Evolutionary conservation across 2,329 filamentous ascomycete genomes (phyloP).

Genomic region (Setomelanomma holmii): DNA sequence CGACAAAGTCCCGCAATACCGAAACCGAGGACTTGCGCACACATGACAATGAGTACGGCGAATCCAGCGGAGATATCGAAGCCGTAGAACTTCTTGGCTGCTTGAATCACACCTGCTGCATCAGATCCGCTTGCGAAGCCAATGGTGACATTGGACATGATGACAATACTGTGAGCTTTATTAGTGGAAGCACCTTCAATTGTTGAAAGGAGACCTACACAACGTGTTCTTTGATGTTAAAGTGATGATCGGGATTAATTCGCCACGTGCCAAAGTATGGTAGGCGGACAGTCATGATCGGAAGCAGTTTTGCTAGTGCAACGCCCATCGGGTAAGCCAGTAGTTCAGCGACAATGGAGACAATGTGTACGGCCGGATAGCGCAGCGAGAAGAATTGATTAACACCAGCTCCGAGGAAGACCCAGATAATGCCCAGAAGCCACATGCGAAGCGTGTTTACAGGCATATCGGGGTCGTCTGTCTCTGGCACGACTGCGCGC

Average conservation of each 20-base stretch:
- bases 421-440: conserved; percentile 36
- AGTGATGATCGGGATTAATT: conserved; percentile 63
- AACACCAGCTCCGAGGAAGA: conserved; percentile 31
- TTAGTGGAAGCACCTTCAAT: no score
- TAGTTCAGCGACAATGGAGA: conserved; percentile 42
- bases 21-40: conserved; percentile 2
- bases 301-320: conserved; percentile 63
- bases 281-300: conserved; percentile 57
- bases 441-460: conserved; percentile 43
- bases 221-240: conserved; percentile 69
- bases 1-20: background rate
- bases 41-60: background rate
- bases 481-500: background rate
- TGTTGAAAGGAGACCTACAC: no score
- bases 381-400: conserved; percentile 42
- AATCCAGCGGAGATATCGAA: background rate
- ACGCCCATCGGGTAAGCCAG: conserved; percentile 55
- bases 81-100: background rate
- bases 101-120: conserved; percentile 60
- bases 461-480: conserved; percentile 8
- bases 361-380: conserved; percentile 38
- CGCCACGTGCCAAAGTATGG: conserved; percentile 61
- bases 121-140: conserved; percentile 66
- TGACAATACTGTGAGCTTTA: conserved; percentile 63
- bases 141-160: conserved; percentile 67